These are phyloP conservation scores for Candida xiaguanensis DNA, from an alignment of 805 yeast species.

Conservation along the genomic window DNA sequence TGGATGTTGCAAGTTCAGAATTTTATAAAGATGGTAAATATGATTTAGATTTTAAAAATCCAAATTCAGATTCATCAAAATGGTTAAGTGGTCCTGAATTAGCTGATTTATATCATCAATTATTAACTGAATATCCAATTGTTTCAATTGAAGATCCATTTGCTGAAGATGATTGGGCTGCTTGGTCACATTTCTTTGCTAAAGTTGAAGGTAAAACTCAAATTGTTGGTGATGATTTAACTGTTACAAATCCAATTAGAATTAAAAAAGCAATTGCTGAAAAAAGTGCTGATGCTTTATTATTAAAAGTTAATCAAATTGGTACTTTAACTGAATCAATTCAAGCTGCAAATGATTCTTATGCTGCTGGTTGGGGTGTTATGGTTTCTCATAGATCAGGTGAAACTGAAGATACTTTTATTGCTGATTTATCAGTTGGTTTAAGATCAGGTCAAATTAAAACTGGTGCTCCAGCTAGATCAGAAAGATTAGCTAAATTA, in stretches of 20 bases:
- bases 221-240: slow-evolving; percentile 97
- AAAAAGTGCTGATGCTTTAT: slow-evolving; percentile 92
- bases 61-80: slow-evolving; percentile 83
- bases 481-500: slow-evolving; percentile 98
- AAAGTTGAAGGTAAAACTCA: slow-evolving; percentile 67
- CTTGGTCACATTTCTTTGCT: slow-evolving; percentile 88
- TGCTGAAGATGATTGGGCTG: slow-evolving; percentile 99
- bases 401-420: slow-evolving; percentile 98
- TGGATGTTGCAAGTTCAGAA: slow-evolving; percentile 97
- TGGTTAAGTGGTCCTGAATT: slow-evolving; percentile 88
- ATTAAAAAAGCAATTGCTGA: slow-evolving; percentile 93
- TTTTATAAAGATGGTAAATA: slow-evolving; percentile 95
- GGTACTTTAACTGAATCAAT: slow-evolving; percentile 96
- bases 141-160: slow-evolving; percentile 98
- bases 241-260: slow-evolving; percentile 96
- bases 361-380: slow-evolving; percentile 98
- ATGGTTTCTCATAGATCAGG: slow-evolving; percentile 99
- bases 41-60: slow-evolving; percentile 98
- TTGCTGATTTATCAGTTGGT: slow-evolving; percentile 97
- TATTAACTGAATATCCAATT: slow-evolving; percentile 91
- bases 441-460: slow-evolving; percentile 97
- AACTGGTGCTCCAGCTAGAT: slow-evolving; percentile 99
- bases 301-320: slow-evolving; percentile 98
- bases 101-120: slow-evolving; percentile 75
- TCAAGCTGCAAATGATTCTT: slow-evolving; percentile 94